Evolutionary conservation across 768 basidiomycete genomes (phyloP), one percentile per base, ranked within the genome.

Genomic region (Leccinum subgranulosum): DNA sequence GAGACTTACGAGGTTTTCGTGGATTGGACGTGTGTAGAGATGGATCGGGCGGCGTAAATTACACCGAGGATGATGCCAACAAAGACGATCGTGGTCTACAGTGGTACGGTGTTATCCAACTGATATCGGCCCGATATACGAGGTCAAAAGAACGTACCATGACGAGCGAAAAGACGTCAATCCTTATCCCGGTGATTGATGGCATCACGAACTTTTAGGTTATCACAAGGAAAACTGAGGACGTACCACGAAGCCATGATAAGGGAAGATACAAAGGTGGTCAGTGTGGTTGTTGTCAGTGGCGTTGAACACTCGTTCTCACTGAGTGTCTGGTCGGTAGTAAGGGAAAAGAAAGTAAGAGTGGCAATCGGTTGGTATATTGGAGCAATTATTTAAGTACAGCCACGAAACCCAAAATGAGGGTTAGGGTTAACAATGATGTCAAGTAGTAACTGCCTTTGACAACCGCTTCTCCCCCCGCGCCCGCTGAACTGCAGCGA

Each of bases 401-500:
- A 6, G 25, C 48, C 45, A 51, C n/a, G 28, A 54, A 56, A 56
- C 53, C 52, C 19, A 25, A 17, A 1, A 7, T 29, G 33, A 19
- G 21, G 25, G 47, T 58, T 57, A 50, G 27, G 41, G 46, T 61
- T 25, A 36, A 29, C 3, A 5, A 34, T 14, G 31, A 28, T 2
- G 11, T 6, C 17, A 34, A 34, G 8, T 9, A 34, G 8, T 23
- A 23, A 17, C 12, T 4, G 7, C 21, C 39, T 23, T 15, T 29
- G 39, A 21, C 19, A n/a, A 9, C 67, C 28, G 8, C 11, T n/a
- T 63, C 48, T 77, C 74, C 25, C 70, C 70, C 50, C 71, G 62
- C 2, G 86, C 88, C 61, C 79, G 75, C 72, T 85, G 82, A 6
- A 98, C 84, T 0, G 92, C 93, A 49, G 80, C 82, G 15, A 98